Base-by-base conservation (phyloP, 129 eudicot species). In the Chrysanthemum makinoi region DNA sequence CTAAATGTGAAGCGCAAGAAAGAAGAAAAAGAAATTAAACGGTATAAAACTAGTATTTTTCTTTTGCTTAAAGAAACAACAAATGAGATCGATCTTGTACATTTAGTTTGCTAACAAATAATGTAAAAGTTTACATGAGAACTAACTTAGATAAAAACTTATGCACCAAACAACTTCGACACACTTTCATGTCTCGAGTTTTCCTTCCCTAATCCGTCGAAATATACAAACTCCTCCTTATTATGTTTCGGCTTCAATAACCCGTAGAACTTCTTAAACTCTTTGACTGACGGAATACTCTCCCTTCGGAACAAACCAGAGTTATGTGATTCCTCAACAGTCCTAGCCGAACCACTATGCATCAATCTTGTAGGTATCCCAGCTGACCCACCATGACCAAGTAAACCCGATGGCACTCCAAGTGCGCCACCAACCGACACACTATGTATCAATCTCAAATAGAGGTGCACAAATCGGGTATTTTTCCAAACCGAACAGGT, bases 261-360 rank as follows among this genome's bases (percentile, higher is more conserved):
- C 11, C 96, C 91, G 19, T 85, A 86, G 50, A 88, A 62, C 30
- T 74, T 88, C 26, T 79, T 71, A 49, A 88, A 74, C 1, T 88
- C 91, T 54, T 80, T 85, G 0, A 85, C 80, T 0, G 86, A 57
- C 7, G 74, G 79, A 48, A 77, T 77, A 51, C 83, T 74, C 10
- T 85, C 86, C 10, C 77, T 66, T 2, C 77, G 75, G 54, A 83
- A 79, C 53, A 74, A 59, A 0, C 82, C 76, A 0, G 86, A 35
- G 0, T 80, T 84, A 0, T 67, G 83, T 1, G 80, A 73, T 8
- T 88, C 91, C 5, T 81, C 88, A 16, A 50, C 81, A 0, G 65
- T 79, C 57, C 83, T 81, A 59, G 57, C 83, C 51, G 86, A 83
- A 9, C 81, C 80, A 33, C 86, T 83, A 46, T 58, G 18, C 65